Base-by-base conservation (phyloP, 192 early-diverging fungal genomes). In the Coemansia sp. region DNA sequence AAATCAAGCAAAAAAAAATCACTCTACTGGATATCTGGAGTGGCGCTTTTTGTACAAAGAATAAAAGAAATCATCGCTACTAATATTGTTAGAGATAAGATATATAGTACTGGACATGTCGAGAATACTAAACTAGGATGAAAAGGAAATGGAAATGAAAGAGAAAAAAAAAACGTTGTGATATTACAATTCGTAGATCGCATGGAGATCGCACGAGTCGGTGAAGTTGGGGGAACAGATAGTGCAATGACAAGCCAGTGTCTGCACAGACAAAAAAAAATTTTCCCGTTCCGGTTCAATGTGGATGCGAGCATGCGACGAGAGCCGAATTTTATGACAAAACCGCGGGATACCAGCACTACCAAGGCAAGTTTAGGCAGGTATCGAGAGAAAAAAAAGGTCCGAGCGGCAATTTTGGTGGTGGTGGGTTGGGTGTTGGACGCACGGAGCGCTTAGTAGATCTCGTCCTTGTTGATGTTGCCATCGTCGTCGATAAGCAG, bases 401-500 rank as follows among this genome's bases (percentile, higher is more conserved):
- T 38, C 56, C 31, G 20, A 37, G 35, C 56, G 56, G 56, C 56
- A 22, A 35, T 58, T 58, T 58, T 58, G 56, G 54, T 27, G 8
- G 54, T n/a, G 37, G 31, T 32, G 27, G 27, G 51, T 22, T 14
- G 15, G 8, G 42, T 53, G n/a, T n/a, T n/a, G n/a, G n/a, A n/a
- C n/a, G n/a, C n/a, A n/a, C n/a, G 31, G 31, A 20, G 15, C 51
- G 15, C 51, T n/a, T 25, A 22, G 22, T 43, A 59, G 35, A 61
- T 47, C 9, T 76, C 64, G 17, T 45, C 60, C 59, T 63, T 62
- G 60, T 46, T 42, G 40, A 76, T 17, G 45, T 29, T 45, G 54
- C 74, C 74, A 12, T 76, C 54, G 9, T 67, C 63, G 19, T 70
- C 64, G 22, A 76, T 54, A 22, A 39, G 19, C 2, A 66, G 46